phyloP scores from a whole-genome alignment of 805 yeast species.

The Pichia paraexigua region DNA sequence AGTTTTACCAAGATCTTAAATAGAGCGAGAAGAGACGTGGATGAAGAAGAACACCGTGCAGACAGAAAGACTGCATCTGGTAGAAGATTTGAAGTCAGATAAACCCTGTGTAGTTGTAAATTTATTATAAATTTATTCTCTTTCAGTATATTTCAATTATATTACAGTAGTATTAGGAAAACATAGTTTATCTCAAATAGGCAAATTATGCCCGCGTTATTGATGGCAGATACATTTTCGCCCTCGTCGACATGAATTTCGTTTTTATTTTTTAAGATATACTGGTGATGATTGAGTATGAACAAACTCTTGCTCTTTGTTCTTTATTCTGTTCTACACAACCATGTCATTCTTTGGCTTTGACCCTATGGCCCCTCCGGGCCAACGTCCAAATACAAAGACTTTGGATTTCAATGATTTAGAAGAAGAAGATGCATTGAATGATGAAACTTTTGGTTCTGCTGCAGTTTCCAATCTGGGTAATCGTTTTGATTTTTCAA shows the following conservation, averaged over 20 bases:
- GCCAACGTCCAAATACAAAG: slow-evolving; percentile 11
- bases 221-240: background rate
- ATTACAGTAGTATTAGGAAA: no score
- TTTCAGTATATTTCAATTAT: no score
- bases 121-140: background rate
- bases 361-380: slow-evolving; percentile 38
- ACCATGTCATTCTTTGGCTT: slow-evolving; percentile 64
- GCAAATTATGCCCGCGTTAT: background rate
- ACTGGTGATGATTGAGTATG: background rate
- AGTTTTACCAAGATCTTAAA: slow-evolving; percentile 92
- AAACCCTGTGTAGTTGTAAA: background rate
- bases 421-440: slow-evolving; percentile 74
- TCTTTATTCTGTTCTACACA: background rate
- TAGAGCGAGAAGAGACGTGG: slow-evolving; percentile 92
- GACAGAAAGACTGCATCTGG: slow-evolving; percentile 67
- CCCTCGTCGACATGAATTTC: background rate
- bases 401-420: slow-evolving; percentile 70
- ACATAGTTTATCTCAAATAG: background rate
- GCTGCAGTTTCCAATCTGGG: slow-evolving; percentile 34
- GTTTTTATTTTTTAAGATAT: background rate
- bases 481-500: slow-evolving; percentile 60
- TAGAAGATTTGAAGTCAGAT: slow-evolving; percentile 46
- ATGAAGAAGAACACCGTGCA: slow-evolving; percentile 48
- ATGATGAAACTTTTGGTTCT: slow-evolving; percentile 72
- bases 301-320: background rate